A percentile compares a stretch with the other conserved stretches of the same genome.
These are phyloP conservation scores for Podospora bellae-mahoneyi DNA, from an alignment of 495 filamentous ascomycete species.

Conservation along the genomic window DNA sequence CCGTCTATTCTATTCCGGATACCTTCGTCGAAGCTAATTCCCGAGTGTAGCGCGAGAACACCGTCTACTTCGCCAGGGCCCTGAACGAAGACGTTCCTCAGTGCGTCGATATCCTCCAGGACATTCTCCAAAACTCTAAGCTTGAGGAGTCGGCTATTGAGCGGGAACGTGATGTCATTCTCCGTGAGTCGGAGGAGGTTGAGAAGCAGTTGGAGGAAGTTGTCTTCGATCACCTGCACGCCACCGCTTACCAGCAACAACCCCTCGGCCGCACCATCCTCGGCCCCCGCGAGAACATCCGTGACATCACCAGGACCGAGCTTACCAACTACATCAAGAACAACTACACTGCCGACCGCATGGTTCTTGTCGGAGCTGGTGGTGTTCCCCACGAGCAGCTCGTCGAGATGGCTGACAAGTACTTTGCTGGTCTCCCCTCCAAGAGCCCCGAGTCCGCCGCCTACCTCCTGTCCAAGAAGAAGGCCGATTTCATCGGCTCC, in stretches of 20 bases:
- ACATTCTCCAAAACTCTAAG: slow-evolving; percentile 99
- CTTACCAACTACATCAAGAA: slow-evolving; percentile 93
- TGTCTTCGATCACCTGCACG: slow-evolving; percentile 98
- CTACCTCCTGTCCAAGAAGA: slow-evolving; percentile 72
- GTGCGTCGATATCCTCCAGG: slow-evolving; percentile 94
- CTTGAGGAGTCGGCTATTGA: slow-evolving; percentile 90
- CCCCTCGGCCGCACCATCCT: slow-evolving; percentile 96
- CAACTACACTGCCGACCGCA: slow-evolving; percentile 99
- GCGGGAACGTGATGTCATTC: slow-evolving; percentile 95
- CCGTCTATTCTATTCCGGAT: slow-evolving; percentile 9
- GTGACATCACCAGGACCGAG: slow-evolving; percentile 87
- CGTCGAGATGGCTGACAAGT: slow-evolving; percentile 92
- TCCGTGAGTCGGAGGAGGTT: slow-evolving; percentile 98
- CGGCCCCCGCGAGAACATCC: slow-evolving; percentile 96
- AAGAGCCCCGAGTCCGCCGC: slow-evolving; percentile 66
- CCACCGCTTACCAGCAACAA: slow-evolving; percentile 94
- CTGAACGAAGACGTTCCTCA: slow-evolving; percentile 96
- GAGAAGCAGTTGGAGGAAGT: slow-evolving; percentile 99
- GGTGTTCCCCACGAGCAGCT: slow-evolving; percentile 91
- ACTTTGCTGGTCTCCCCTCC: slow-evolving; percentile 76
- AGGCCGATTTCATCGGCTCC: slow-evolving; percentile 92
- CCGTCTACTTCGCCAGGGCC: slow-evolving; percentile 98
- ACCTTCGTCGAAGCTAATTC: slow-evolving; percentile 34
- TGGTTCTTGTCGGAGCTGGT: slow-evolving; percentile 95
- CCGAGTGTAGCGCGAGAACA: slow-evolving; percentile 80